Evolutionary conservation across 2,329 filamentous ascomycete species (phyloP), one percentile per base, ranked within the genome.

Genomic region (Aspergillus sp.): DNA sequence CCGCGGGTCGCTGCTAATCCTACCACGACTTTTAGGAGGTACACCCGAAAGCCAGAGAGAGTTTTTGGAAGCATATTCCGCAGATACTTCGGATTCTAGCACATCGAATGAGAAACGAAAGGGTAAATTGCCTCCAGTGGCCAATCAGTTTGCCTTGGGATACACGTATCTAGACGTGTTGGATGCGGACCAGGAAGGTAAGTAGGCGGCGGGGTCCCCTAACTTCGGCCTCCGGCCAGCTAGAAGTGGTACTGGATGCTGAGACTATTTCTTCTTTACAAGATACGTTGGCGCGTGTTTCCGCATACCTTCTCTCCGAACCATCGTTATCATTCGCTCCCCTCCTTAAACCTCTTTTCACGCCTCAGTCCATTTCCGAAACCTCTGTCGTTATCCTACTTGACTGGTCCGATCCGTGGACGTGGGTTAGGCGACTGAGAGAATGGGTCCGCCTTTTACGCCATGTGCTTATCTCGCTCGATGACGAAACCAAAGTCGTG

Each of bases 131-230:
- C 89, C 91, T 2, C 91, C 91, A 21, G 85, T 96, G 69, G 93
- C 93, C 55, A 97, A 97, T 71, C 90, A 89, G 71, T 96, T 96
- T 75, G 93, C 93, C 11, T 79, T 97, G 59, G 93, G 93, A 52
- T 97, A 97, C 73, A 96, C 93, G 54, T 97, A 96, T 77, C 91
- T 96, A 73, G 91, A 97, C 76, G 91, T 97, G 39, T 82, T 96
- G 39, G 93, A 97, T 75, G 89, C 91, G 56, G 93, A 97, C 72
- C 92, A 96, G 74, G 93, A 97, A 81, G 90, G 90, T 92, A 56
- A 76, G 37, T 27, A 31, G 27, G 27, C 19, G 44, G 19, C 19
- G 41, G 31, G 4, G 14, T 37, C 14, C 23, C 33, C 15, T 8
- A 12, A 27, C 8, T 23, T 31, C 17, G 4, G 17, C 19, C 33